These are phyloP conservation scores for Globisporangium apiculatum DNA, from an alignment of 352 stramenopile genomes.

Conservation along the genomic window DNA sequence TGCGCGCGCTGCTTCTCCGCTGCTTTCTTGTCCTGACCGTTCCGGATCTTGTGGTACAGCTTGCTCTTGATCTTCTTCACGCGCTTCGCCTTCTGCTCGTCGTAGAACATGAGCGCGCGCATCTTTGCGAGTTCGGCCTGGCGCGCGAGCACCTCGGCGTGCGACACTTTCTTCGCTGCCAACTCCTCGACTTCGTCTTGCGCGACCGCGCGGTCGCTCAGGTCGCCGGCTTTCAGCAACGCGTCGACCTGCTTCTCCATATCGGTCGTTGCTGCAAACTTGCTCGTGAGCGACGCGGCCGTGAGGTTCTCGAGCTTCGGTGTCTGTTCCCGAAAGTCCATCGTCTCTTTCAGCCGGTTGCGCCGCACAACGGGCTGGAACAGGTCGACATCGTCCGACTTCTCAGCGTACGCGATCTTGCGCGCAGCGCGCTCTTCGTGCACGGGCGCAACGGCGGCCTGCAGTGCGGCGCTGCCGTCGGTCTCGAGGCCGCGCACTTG, in stretches of 20 bases:
- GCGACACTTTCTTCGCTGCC: conserved; percentile 58
- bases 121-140: conserved; percentile 94
- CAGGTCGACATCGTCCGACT: conserved; percentile 81
- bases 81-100: conserved; percentile 96
- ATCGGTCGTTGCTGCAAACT: conserved; percentile 89
- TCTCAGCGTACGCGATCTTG: conserved; percentile 87
- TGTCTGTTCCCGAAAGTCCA: conserved; percentile 92
- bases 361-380: conserved; percentile 89
- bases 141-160: conserved; percentile 74
- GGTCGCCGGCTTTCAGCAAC: conserved; percentile 49
- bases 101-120: conserved; percentile 96
- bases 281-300: conserved; percentile 82
- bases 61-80: conserved; percentile 99
- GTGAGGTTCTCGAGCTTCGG: conserved; percentile 74
- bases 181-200: conserved; percentile 72
- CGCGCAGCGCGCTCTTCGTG: conserved; percentile 83
- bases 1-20: conserved; percentile 84
- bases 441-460: conserved; percentile 64
- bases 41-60: conserved; percentile 97
- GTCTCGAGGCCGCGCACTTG: conserved; percentile 66
- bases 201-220: conserved; percentile 52
- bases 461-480: conserved; percentile 42
- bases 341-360: conserved; percentile 92
- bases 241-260: conserved; percentile 84
- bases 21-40: conserved; percentile 86